Evolutionary conservation across 75 land plant genomes (phyloP).

Genomic region (Adiantum capillusveneris): DNA sequence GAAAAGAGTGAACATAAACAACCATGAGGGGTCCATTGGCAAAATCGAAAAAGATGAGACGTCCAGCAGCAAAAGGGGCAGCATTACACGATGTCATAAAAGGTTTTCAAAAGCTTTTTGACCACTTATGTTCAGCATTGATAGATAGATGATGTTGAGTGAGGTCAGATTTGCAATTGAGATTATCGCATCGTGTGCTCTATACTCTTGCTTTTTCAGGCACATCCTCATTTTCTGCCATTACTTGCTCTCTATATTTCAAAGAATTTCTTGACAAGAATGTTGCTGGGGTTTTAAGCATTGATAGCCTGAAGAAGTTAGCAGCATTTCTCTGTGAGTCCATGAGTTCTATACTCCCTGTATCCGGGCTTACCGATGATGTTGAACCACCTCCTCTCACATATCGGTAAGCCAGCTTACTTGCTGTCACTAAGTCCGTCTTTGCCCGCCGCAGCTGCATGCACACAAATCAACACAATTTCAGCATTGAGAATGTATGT

Average conservation of each 20-base stretch:
- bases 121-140: too few relatives aligned
- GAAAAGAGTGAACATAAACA: too few relatives aligned
- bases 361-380: not conserved
- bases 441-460: conserved; percentile 85
- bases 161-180: too few relatives aligned
- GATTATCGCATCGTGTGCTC: too few relatives aligned
- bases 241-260: not conserved
- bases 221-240: not conserved
- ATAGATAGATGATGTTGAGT: too few relatives aligned
- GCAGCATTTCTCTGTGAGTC: not conserved
- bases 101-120: too few relatives aligned
- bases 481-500: too few relatives aligned
- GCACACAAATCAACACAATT: too few relatives aligned
- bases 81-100: too few relatives aligned
- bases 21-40: too few relatives aligned
- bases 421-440: conserved; percentile 62
- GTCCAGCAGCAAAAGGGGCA: too few relatives aligned
- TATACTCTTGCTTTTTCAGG: not conserved
- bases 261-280: not conserved
- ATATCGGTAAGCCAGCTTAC: conserved; percentile 69
- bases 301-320: not conserved
- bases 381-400: conserved; percentile 41
- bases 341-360: not conserved
- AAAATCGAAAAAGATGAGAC: too few relatives aligned
- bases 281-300: not conserved